Evolutionary conservation across 352 stramenopile species (phyloP), one percentile per base, ranked within the genome.

Genomic region (Plasmopara viticola): DNA sequence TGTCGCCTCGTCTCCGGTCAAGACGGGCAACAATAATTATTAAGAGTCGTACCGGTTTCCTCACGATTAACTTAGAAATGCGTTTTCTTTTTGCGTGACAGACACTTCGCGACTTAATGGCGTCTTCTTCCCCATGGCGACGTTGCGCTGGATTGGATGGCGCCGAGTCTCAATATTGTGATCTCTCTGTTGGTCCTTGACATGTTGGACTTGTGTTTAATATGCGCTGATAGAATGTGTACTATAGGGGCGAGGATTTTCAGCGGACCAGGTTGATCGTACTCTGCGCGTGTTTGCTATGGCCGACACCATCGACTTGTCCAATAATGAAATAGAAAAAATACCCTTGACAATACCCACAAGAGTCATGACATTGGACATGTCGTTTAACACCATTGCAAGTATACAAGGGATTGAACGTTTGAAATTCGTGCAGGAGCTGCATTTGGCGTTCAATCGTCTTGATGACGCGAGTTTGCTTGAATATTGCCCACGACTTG

Each of bases 311-410:
- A 78, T 87, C 40, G 72, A 89, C 47, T 64, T 91, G 50, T 87
- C 78, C 18, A 87, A 86, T 56, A 89, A 89, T 28, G 76, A 87
- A 45, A 75, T 89, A 15, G 75, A 87, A 46, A 67, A 66, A 31
- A 59, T 90, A 15, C 77, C 79, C 1, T 17, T 52, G 14, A 75
- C 75, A 13, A 73, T 88, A 15, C 67, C 79, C 0, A 40, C 43
- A 7, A 48, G 64, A 31, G 52, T 88, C 25, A 15, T 85, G 34
- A 75, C 64, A 18, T 59, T 90, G 3, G 77, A 90, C 44, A 50
- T 87, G 10, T 87, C 80, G 28, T 89, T 90, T 59, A 89, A 90
- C 44, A 44, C 75, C 29, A 68, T 87, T 37, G 40, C 62, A 4
- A 70, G 57, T 9, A 57, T 64, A 5, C 38, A 72, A 28, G 73